A percentile compares a stretch with the other conserved stretches of the same genome.
phyloP scores from a whole-genome alignment of 345 rosid genomes.

The Citrus maxima region DNA sequence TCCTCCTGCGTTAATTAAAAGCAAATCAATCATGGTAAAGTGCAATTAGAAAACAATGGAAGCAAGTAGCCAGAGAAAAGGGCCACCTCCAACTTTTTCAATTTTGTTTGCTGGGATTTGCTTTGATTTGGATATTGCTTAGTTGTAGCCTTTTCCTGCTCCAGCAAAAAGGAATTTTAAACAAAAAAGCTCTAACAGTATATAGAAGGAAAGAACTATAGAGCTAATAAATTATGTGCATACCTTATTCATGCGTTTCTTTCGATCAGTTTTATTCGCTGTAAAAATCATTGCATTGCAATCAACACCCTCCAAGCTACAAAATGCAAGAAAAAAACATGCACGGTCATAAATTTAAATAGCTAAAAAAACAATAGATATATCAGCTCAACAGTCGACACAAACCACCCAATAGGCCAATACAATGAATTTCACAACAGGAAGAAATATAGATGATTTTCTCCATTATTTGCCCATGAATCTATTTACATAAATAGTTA shows the following conservation, averaged over 20 bases:
- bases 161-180: constrained; percentile 14
- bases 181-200: not conserved
- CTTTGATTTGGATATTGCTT: constrained; percentile 27
- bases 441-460: not conserved
- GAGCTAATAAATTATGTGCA: not conserved
- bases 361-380: not conserved
- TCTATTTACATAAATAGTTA: not conserved
- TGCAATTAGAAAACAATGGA: not conserved
- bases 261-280: constrained; percentile 33
- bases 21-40: not conserved
- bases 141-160: constrained; percentile 17
- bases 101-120: constrained; percentile 64
- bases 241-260: constrained; percentile 42
- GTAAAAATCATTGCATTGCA: constrained; percentile 59
- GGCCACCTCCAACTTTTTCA: constrained; percentile 68
- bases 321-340: constrained; percentile 2
- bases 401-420: not conserved
- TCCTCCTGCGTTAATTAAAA: constrained; percentile 50
- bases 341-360: not conserved
- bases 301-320: constrained; percentile 36
- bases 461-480: not conserved
- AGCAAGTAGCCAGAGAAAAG: not conserved
- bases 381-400: not conserved
- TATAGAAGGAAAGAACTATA: constrained; percentile 3
- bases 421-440: not conserved